Base-by-base conservation (phyloP, 2,329 filamentous ascomycete genomes). In the Fusarium gaditjirri region DNA sequence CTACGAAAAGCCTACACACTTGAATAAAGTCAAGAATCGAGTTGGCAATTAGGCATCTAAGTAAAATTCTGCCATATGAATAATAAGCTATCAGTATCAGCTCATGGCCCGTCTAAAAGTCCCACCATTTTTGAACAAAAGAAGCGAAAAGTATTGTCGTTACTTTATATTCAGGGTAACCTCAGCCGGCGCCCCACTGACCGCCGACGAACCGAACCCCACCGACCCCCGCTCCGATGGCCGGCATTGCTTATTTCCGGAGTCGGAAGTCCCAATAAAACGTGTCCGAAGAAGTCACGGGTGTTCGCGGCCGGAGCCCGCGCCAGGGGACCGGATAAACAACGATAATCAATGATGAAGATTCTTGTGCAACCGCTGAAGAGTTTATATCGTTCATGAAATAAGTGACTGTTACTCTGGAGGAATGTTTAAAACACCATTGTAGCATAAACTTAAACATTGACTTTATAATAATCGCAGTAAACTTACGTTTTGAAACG, bases 181-280 rank as follows among this genome's bases (percentile, higher is more conserved):
- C 43, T 29, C 16, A 52, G 4, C 29, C 35, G 43, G 19, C 19
- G 31, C 43, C 55, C 61, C 54, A 67, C 64, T 27, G 5, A 47
- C n/a, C 62, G 12, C 64, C 64, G 64, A 67, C 31, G 47, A 61
- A 23, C 64, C 54, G 63, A 50, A 29, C 42, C 8, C 42, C 43
- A 29, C 29, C 12, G 38, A 47, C 17, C 58, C 67, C 64, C 73
- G 60, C 74, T 71, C 74, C 73, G 74, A 76, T 67, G 63, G 69
- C 73, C 74, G 73, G 73, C 52, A 54, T 11, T 19, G 21, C 31
- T 53, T 42, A 47, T 49, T 35, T 16, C 61, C 60, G 70, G 68
- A 52, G 68, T 53, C 63, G 68, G 68, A 71, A 46, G 56, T 58
- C 68, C 67, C 63, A 74, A 61, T 65, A 23, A 68, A 65, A 58